Evolutionary conservation across 2,329 filamentous ascomycete genomes (phyloP).

Genomic region (Neocatenulostroma microsporum): DNA sequence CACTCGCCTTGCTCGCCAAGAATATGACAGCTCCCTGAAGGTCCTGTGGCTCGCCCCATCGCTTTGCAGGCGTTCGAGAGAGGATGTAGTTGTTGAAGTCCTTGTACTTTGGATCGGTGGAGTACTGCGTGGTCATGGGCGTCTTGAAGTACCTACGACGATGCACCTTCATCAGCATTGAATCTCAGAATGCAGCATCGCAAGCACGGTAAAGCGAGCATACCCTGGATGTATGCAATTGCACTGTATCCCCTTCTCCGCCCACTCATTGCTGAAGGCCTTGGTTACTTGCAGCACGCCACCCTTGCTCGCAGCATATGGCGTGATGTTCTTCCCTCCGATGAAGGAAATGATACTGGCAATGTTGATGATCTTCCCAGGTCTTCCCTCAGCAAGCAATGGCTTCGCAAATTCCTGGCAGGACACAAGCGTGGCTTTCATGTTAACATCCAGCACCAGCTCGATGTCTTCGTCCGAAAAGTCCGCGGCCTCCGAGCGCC

Average conservation of each 20-base stretch:
- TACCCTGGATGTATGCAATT: constrained; percentile 71
- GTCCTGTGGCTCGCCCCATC: constrained; percentile 77
- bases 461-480: constrained; percentile 26
- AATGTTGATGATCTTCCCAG: constrained; percentile 23
- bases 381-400: constrained; percentile 14
- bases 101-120: constrained; percentile 19
- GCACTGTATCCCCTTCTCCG: constrained; percentile 63
- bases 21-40: constrained; percentile 76
- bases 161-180: too few relatives aligned
- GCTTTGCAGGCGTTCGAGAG: constrained; percentile 68
- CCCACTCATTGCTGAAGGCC: constrained; percentile 79
- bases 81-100: constrained; percentile 62
- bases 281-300: constrained; percentile 78
- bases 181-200: constrained; percentile 60
- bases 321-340: constrained; percentile 61
- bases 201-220: background rate
- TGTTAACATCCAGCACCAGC: constrained; percentile 20
- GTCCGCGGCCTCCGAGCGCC: constrained; percentile 20
- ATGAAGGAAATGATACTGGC: constrained; percentile 20
- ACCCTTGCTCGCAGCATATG: constrained; percentile 78
- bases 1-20: constrained; percentile 63
- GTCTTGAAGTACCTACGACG: constrained; percentile 16
- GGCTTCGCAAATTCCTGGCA: constrained; percentile 21
- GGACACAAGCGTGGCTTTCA: constrained; percentile 17
- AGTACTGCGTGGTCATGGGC: constrained; percentile 19